These are phyloP conservation scores for Cytospora paraplurivora DNA, from an alignment of 2,329 filamentous ascomycete species.

Conservation along the genomic window DNA sequence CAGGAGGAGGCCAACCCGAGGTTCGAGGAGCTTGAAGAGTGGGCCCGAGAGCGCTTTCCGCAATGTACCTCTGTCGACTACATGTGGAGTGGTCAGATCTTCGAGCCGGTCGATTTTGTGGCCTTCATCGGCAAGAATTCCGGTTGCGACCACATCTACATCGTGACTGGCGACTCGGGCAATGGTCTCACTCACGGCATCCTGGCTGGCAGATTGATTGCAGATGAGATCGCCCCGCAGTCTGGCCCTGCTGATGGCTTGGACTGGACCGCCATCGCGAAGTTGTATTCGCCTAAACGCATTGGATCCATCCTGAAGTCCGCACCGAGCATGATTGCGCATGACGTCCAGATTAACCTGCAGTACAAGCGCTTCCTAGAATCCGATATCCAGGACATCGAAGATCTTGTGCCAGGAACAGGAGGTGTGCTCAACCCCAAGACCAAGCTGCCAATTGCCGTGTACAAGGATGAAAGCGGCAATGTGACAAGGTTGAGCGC, in stretches of 20 bases:
- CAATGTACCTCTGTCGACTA: conserved; percentile 53
- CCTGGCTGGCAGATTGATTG: conserved; percentile 53
- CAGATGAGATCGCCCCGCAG: conserved; percentile 48
- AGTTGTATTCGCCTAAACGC: conserved; percentile 54
- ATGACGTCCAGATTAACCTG: conserved; percentile 57
- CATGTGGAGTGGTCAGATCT: conserved; percentile 59
- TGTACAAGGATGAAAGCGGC: conserved; percentile 59
- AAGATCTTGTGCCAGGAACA: conserved; percentile 51
- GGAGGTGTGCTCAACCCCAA: conserved; percentile 56
- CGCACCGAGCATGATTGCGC: conserved; percentile 47
- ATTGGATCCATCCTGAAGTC: conserved; percentile 47
- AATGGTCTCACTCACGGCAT: conserved; percentile 60
- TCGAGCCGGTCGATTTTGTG: conserved; percentile 57
- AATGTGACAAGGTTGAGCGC: conserved; percentile 54
- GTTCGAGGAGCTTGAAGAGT: conserved; percentile 54
- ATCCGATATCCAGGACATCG: conserved; percentile 58
- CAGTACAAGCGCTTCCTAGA: conserved; percentile 59
- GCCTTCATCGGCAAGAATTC: conserved; percentile 59
- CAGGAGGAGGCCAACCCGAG: conserved; percentile 49
- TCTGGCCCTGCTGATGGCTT: conserved; percentile 40
- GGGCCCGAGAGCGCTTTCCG: conserved; percentile 56
- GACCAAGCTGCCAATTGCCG: conserved; percentile 50
- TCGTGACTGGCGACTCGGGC: conserved; percentile 59
- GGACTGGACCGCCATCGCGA: conserved; percentile 48
- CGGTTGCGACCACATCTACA: conserved; percentile 52